Percentiles rank a stretch among this genome's conserved stretches.
These are phyloP conservation scores for Chrysoporthe austroafricana DNA, from an alignment of 2,329 filamentous ascomycete species.

Conservation along the genomic window DNA sequence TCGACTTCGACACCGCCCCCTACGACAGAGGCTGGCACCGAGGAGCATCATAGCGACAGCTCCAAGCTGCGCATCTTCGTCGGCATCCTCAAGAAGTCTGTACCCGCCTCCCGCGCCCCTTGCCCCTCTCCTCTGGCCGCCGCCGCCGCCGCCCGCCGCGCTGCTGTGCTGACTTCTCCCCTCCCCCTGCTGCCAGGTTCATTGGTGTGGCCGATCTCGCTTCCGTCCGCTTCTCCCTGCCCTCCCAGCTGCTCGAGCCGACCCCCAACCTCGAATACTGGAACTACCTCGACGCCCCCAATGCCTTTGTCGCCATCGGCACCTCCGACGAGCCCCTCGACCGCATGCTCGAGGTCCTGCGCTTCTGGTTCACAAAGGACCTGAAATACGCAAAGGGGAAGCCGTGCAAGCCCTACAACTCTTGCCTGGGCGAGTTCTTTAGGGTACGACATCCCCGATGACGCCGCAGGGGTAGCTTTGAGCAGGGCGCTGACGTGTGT, in stretches of 20 bases:
- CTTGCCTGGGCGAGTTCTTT: slow-evolving; percentile 95
- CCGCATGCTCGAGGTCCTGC: slow-evolving; percentile 90
- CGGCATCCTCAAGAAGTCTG: slow-evolving; percentile 84
- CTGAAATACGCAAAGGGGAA: slow-evolving; percentile 98
- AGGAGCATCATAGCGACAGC: slow-evolving; percentile 69
- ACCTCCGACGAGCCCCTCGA: slow-evolving; percentile 90
- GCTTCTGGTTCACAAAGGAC: slow-evolving; percentile 99
- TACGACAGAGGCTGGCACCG: slow-evolving; percentile 38
- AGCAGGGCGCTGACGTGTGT: slow-evolving; percentile 16
- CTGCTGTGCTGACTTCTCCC: not conserved
- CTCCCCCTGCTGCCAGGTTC: slow-evolving; percentile 63
- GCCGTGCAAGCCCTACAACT: slow-evolving; percentile 99
- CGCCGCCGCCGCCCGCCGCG: slow-evolving; percentile 4
- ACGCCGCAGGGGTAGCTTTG: not conserved
- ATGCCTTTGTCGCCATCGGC: slow-evolving; percentile 81
- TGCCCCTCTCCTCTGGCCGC: not conserved
- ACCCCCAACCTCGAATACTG: slow-evolving; percentile 98
- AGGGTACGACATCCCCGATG: slow-evolving; percentile 59
- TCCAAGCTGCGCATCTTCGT: slow-evolving; percentile 91
- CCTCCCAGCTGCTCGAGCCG: slow-evolving; percentile 92
- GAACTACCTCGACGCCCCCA: slow-evolving; percentile 95
- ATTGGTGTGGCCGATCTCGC: slow-evolving; percentile 96
- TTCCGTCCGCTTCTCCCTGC: slow-evolving; percentile 91
- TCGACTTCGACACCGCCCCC: slow-evolving; percentile 35
- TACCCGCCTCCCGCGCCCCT: not conserved